Evolutionary conservation across 1,284 basidiomycete species (phyloP).

Genomic region (Xerocomus amazonicus): DNA sequence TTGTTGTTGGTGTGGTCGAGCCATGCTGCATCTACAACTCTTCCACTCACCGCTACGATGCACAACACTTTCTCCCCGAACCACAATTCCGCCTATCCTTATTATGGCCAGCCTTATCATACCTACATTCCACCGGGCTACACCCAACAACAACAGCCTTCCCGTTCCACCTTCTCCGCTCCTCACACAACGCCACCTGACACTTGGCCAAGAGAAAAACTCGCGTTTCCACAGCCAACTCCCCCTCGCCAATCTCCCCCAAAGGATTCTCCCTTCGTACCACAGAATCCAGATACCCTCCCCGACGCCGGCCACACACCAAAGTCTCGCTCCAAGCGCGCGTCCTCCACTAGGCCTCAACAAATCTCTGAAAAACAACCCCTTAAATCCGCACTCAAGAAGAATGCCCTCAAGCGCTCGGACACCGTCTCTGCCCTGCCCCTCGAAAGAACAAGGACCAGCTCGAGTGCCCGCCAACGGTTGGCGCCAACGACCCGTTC

Average conservation of each 20-base stretch:
- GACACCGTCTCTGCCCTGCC: slow-evolving; percentile 24
- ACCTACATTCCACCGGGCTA: slow-evolving; percentile 34
- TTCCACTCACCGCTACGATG: slow-evolving; percentile 18
- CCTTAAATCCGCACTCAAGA: slow-evolving; percentile 62
- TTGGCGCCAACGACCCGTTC: slow-evolving; percentile 33
- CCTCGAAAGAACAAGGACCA: slow-evolving; percentile 33
- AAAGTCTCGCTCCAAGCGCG: slow-evolving; percentile 27
- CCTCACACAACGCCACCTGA: slow-evolving; percentile 23
- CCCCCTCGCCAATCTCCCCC: slow-evolving; percentile 18
- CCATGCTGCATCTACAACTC: slow-evolving; percentile 18
- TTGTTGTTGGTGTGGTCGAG: neutral
- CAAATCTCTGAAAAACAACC: slow-evolving; percentile 32
- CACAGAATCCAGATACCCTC: slow-evolving; percentile 22
- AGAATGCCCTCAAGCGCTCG: slow-evolving; percentile 27
- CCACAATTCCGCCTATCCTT: slow-evolving; percentile 29
- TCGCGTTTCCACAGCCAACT: slow-evolving; percentile 14
- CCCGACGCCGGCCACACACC: slow-evolving; percentile 17
- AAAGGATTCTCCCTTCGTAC: slow-evolving; percentile 24
- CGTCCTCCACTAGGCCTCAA: slow-evolving; percentile 14
- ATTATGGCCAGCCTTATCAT: slow-evolving; percentile 36
- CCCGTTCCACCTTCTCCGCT: slow-evolving; percentile 13
- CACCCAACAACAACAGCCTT: slow-evolving; percentile 15
- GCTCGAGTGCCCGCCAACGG: slow-evolving; percentile 31
- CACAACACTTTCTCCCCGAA: slow-evolving; percentile 17
- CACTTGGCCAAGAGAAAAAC: slow-evolving; percentile 27